Base-by-base conservation (phyloP, 768 basidiomycete species). In the Lentinula aciculospora region DNA sequence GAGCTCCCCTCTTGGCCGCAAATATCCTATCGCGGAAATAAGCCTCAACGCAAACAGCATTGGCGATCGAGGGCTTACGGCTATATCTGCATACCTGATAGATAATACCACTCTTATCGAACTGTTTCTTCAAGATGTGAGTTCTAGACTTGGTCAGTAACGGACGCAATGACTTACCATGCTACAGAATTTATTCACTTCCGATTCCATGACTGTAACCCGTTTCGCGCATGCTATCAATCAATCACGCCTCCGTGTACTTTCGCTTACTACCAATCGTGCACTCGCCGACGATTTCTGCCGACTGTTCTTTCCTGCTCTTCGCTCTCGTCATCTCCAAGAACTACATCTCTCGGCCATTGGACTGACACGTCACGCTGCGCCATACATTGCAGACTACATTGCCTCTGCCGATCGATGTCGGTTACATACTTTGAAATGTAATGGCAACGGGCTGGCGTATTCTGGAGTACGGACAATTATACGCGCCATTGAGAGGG, bases 101-200 rank as follows among this genome's bases (percentile, higher is more conserved):
- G 69, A 70, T 8, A 86, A 85, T 62, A 61, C 57, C 0, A 62
- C 70, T 23, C 64, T 88, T 42, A 74, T 72, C 62, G 76, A 76
- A 45, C 64, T 88, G 12, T 79, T 79, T 61, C 71, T 88, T 34
- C 82, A 82, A 62, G 80, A 82, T 56, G 86, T 88, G 61, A 64
- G 81, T 72, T 8, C 29, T 29, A 28, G 28, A 37, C 9, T 15
- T 60, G 56, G 31, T 46, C 32, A 32, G 19, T 36, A 21, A 21
- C 19, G 4, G 9, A 32, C 28, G 51, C 21, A 21, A 25, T 49
- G 55, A 21, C 61, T 25, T 56, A 68, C 69, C 65, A 69, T 65
- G 53, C 54, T 62, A 60, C 65, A 74, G 78, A 81, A 81, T 61
- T 60, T 61, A 29, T 71, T 82, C 58, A 70, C 72, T 10, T 72